Base-by-base conservation (phyloP, 2,329 filamentous ascomycete genomes). In the Ascochyta koolunga region DNA sequence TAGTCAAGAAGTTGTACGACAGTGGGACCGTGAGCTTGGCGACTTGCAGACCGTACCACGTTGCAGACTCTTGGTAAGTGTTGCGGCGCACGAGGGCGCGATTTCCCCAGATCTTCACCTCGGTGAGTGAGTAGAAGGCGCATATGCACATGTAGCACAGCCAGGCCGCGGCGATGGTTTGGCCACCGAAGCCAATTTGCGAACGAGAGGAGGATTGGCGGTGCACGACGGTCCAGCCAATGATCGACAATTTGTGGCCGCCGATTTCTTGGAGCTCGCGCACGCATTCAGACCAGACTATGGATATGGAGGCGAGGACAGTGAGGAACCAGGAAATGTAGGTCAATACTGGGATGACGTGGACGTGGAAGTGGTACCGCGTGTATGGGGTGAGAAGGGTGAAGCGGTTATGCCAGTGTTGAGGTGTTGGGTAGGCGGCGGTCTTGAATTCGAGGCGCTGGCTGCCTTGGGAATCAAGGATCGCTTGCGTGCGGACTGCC, bases 101-200 rank as follows among this genome's bases (percentile, higher is more conserved):
- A 42, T 96, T 95, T 51, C 95, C 90, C 95, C 95, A 99, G n/a
- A 97, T 92, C 69, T 95, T 96, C 65, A 96, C 91, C 70, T 96
- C 91, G 13, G 89, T 91, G 68, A 99, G 88, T 7, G 92, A 93
- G 52, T 86, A 89, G 44, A 98, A 84, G 5, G 95, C 91, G 40
- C 92, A 92, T 13, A 89, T 82, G 73, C 90, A 96, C 95, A 99
- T 99, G 79, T 99, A 99, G 52, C 93, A 82, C 56, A 99, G 88
- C 95, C 95, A 99, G 13, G 86, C 79, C 2, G 91, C 88, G 0
- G 93, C 90, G 42, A 93, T 88, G 38, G 92, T 74, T 72, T 99
- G 95, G 4, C 92, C 91, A 2, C 88, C 89, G 64, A 98, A 92
- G 16, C 91, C 91, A 57, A 98, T 87, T 51, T 90, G 86, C 22